Base-by-base conservation (phyloP, 306 rosid species). In the Purshia tridentata region DNA sequence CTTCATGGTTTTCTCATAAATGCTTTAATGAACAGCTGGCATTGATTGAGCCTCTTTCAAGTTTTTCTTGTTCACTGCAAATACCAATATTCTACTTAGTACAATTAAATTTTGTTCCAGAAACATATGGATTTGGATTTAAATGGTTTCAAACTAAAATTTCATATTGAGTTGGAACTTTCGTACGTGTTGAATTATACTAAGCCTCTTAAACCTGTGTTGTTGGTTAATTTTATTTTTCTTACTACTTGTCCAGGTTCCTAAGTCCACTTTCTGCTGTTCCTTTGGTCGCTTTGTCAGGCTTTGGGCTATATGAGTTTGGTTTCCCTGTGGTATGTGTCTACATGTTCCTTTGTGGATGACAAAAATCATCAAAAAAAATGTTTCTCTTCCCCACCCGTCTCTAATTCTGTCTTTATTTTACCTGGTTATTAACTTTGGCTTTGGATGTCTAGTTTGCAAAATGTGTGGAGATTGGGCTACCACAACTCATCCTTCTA, bases 381-480 rank as follows among this genome's bases (percentile, higher is more conserved):
- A 14, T 23, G 56, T 49, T 13, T 50, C 56, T 13, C 22, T 68
- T 73, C 57, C 69, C 20, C 54, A 35, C 46, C 48, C 47, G 18
- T 35, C 54, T 66, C 42, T 49, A 44, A 14, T 19, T 51, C 64
- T 64, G 51, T 72, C 61, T 67, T n/a, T 56, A 68, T 68, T 58
- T 51, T 48, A 61, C 41, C 52, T 37, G 48, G 67, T 69, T 50
- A 42, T 40, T 73, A 19, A 49, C 65, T 53, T 11, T 74, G 53
- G 16, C 71, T 77, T 73, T 29, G 77, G 77, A 49, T 77, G 56
- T 82, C 22, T 80, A 94, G 99, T 84, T 94, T 66, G 88, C 97
- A 47, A 84, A 87, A 72, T 94, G 97, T 56, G 87, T 91, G 58
- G 99, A 94, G 89, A 94, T 94, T 76, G 97, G 99, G 42, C 87